Evolutionary conservation across 2,329 filamentous ascomycete species (phyloP), one percentile per base, ranked within the genome.

Genomic region (Neopestalotiopsis sp.): DNA sequence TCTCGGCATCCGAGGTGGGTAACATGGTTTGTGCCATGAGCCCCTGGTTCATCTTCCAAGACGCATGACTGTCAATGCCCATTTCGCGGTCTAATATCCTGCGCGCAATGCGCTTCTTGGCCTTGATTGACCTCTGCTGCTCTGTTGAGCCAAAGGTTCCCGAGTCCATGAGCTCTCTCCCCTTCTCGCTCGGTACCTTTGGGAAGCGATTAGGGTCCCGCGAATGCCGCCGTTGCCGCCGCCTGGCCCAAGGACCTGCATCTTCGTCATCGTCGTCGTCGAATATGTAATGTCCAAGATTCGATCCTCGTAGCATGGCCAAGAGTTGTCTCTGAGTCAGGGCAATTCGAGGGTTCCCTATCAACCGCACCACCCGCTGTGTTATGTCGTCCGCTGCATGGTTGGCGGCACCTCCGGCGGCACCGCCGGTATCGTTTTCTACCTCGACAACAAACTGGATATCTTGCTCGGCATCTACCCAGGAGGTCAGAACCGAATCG

Each of bases 11-110:
- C 0, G 90, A 92, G 2, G 88, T 87, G 0, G 96, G 95, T 69
- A 98, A 90, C 83, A 97, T 86, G 38, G 87, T 87, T 88, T 96
- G 76, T 60, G 87, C 88, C 75, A 97, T 89, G 28, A 95, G 82
- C 64, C 82, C 83, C 64, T 88, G 86, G 69, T 90, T 91, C n/a
- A 89, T 83, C 69, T 85, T 87, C 68, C 86, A 88, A 66, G 88
- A 86, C 3, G 86, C 83, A 6, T 87, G 86, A 64, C 86, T 84
- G 17, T 90, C 90, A n/a, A 92, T 77, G 0, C 93, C 95, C 42
- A 98, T 81, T 78, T 98, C 94, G 59, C 95, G 89, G 78, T 93
- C 92, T 73, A 98, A 86, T 71, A 98, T 85, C 60, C 92, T 88
- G 68, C 89, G 87, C 12, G 91, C 87, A 20, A 97, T 79, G 71